Evolutionary conservation across 176 grass and related monocot species (phyloP), one percentile per base, ranked within the genome.

Genomic region (Themeda triandra): DNA sequence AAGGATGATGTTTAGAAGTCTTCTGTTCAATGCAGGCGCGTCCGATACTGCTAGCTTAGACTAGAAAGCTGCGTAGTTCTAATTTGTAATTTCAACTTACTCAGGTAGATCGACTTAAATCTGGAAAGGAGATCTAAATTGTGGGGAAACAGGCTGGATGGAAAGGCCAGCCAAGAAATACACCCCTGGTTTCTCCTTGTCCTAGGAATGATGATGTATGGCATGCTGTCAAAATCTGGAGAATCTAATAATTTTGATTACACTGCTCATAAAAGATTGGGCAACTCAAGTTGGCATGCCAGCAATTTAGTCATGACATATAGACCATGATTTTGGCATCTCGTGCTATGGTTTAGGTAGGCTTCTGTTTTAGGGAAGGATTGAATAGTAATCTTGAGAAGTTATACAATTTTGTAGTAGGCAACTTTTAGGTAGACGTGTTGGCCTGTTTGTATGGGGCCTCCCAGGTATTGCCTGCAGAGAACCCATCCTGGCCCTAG

Each of bases 201-300:
- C 41, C 33, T 58, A 82, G 66, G 66, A 82, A 45, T 66, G 32
- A 24, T 40, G 17, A 5, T 72, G 42, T 42, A 63, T 46, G 4
- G 40, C 53, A 13, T 85, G 25, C 41, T 66, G 29, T 74, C 12
- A 60, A 66, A 72, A 66, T 78, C 21, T 72, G n/a, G 66, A 79
- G 44, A 89, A 60, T 17, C 39, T 89, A 4, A 40, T 67, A 80
- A 40, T 73, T 58, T 49, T 66, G 33, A 19, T 70, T 41, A 25
- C 10, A 25, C 36, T 67, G 75, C 80, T 48, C 64, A 24, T 49
- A 54, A 63, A 75, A 67, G 33, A 44, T 49, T 89, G 49, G 63
- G 12, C 23, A 21, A 39, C 31, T n/a, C 53, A 53, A 41, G 18
- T 49, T 77, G 53, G 65, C 64, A 70, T 53, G 25, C 75, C 2